A percentile compares a stretch with the other conserved stretches of the same genome.
phyloP scores from a whole-genome alignment of 495 filamentous ascomycete species.

The Glarea lozoyensis region DNA sequence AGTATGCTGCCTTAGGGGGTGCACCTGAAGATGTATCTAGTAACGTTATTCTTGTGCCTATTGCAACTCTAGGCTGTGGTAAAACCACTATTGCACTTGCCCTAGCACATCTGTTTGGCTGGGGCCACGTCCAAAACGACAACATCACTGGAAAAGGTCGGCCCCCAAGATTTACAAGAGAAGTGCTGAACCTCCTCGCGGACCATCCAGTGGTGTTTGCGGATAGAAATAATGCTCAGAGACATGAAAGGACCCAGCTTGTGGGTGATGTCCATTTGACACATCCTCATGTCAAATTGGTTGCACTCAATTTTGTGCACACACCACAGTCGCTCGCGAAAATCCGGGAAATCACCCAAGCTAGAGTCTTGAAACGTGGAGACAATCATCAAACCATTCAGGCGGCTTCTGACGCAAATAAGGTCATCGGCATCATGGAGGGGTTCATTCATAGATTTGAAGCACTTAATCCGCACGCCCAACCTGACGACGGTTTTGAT shows the following conservation, averaged over 20 bases:
- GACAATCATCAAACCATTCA: conserved; percentile 99
- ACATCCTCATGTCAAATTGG: conserved; percentile 54
- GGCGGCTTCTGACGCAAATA: conserved; percentile 53
- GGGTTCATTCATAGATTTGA: conserved; percentile 86
- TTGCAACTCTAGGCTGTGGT: conserved; percentile 90
- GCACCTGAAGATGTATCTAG: conserved; percentile 35
- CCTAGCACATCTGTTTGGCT: conserved; percentile 72
- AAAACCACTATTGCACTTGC: conserved; percentile 91
- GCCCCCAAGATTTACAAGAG: conserved; percentile 61
- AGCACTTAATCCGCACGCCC: conserved; percentile 47
- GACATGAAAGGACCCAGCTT: conserved; percentile 76
- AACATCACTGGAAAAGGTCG: conserved; percentile 77
- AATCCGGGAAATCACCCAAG: conserved; percentile 66
- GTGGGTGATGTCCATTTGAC: conserved; percentile 63
- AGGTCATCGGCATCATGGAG: conserved; percentile 88
- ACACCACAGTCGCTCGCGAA: conserved; percentile 50
- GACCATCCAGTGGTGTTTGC: conserved; percentile 68
- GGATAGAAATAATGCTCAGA: conserved; percentile 89
- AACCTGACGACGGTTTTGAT: conserved; percentile 73
- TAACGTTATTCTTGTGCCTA: conserved; percentile 71
- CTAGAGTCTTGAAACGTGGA: conserved; percentile 73
- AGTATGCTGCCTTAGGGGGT: conserved; percentile 34
- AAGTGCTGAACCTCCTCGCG: conserved; percentile 50
- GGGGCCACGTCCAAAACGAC: conserved; percentile 96
- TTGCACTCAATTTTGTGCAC: conserved; percentile 92